Evolutionary conservation across 2,329 filamentous ascomycete genomes (phyloP).

Genomic region (Ascochyta koolunga): DNA sequence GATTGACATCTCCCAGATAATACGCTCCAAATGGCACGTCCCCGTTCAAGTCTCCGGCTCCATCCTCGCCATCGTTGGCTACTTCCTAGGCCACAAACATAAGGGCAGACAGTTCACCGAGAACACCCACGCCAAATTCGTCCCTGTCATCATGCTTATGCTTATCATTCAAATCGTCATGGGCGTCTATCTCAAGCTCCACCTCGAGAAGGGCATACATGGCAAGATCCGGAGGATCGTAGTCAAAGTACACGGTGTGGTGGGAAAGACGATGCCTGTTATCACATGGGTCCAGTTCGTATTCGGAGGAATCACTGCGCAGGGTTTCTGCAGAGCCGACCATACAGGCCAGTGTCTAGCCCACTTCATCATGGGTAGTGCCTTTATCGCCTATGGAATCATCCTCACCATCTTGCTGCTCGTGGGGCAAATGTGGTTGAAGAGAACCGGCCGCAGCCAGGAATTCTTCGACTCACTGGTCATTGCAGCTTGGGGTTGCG

Average conservation of each 20-base stretch:
- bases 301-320: conserved; percentile 88
- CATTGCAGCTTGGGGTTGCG: conserved; percentile 92
- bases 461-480: conserved; percentile 95
- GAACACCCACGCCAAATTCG: conserved; percentile 78
- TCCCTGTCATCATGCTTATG: conserved; percentile 79
- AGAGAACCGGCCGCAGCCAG: conserved; percentile 81
- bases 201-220: conserved; percentile 83
- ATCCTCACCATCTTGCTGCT: conserved; percentile 83
- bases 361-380: conserved; percentile 98
- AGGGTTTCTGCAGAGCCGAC: conserved; percentile 92
- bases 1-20: conserved; percentile 64
- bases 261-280: conserved; percentile 87
- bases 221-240: conserved; percentile 75
- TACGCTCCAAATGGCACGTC: conserved; percentile 92
- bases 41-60: conserved; percentile 80
- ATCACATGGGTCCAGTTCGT: conserved; percentile 92
- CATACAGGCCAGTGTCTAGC: conserved; percentile 91
- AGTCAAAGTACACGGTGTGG: conserved; percentile 75
- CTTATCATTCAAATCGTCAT: conserved; percentile 77
- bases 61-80: conserved; percentile 78
- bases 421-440: conserved; percentile 87
- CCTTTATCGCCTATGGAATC: conserved; percentile 93
- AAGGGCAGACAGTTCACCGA: conserved; percentile 81
- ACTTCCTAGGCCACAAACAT: conserved; percentile 90
- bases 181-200: conserved; percentile 86